phyloP scores from a whole-genome alignment of 805 yeast genomes.

The Kuraishia borneana region DNA sequence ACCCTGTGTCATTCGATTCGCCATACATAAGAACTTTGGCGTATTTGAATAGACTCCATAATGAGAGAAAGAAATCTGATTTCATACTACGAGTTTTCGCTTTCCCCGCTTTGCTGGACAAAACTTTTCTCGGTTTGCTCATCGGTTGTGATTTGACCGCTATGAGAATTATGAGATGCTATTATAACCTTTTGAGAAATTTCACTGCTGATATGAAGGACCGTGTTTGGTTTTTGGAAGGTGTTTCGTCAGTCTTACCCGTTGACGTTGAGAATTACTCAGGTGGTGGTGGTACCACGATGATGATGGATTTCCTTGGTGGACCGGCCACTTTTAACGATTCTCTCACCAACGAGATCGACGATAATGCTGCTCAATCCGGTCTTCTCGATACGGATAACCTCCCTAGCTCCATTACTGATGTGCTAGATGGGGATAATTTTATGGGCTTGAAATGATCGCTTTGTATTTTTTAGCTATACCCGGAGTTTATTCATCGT shows the following conservation, averaged over 20 bases:
- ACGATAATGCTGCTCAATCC: conserved; percentile 27
- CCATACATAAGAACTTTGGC: conserved; percentile 86
- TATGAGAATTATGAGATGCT: conserved; percentile 83
- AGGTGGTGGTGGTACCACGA: conserved; percentile 87
- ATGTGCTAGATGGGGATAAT: conserved; percentile 35
- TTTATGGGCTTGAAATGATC: conserved; percentile 13
- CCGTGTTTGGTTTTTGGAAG: conserved; percentile 88
- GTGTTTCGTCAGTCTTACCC: conserved; percentile 79
- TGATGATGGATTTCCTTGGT: conserved; percentile 82
- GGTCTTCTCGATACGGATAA: conserved; percentile 43
- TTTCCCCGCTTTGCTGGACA: conserved; percentile 86
- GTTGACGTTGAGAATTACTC: conserved; percentile 86
- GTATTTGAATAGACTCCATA: conserved; percentile 71
- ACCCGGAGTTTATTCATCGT: background rate
- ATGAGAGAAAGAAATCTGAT: conserved; percentile 75
- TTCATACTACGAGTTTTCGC: conserved; percentile 82
- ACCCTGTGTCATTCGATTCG: conserved; percentile 73
- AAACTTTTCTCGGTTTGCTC: conserved; percentile 60
- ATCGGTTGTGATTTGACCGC: conserved; percentile 82
- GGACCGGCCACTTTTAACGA: conserved; percentile 33
- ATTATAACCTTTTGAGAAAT: conserved; percentile 69
- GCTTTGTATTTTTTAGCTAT: background rate
- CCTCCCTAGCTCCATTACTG: conserved; percentile 43
- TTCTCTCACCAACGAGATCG: conserved; percentile 29
- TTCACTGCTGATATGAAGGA: conserved; percentile 84